phyloP scores from a whole-genome alignment of 139 green algal species.

The Closterium sp. region DNA sequence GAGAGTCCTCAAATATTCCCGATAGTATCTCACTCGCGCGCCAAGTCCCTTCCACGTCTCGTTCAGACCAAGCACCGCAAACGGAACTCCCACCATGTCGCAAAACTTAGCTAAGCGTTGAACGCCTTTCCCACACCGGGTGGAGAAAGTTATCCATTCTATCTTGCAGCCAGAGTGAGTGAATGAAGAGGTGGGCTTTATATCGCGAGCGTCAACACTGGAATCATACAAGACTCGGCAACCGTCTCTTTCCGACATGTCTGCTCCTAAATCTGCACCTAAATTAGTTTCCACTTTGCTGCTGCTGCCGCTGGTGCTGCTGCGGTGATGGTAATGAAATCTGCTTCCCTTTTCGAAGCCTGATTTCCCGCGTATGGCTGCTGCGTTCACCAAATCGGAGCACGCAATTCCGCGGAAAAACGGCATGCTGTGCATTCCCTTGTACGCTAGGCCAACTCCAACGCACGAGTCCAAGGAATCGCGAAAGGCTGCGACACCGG shows the following conservation, averaged over 20 bases:
- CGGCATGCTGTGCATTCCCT: background rate
- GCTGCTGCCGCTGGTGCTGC: background rate
- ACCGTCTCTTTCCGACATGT: background rate
- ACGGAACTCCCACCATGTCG: background rate
- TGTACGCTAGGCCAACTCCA: background rate
- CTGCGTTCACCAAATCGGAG: background rate
- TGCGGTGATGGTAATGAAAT: background rate
- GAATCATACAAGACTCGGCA: background rate
- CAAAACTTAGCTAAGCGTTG: background rate
- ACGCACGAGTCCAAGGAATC: background rate
- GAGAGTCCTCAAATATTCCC: background rate
- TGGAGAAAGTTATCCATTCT: background rate
- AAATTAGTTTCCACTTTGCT: background rate
- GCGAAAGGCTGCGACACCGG: background rate
- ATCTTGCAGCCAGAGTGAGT: background rate
- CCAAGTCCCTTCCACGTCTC: background rate
- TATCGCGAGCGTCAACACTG: background rate
- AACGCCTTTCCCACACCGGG: background rate
- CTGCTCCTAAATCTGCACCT: background rate
- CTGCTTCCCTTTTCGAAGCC: background rate
- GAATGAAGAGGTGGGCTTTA: background rate
- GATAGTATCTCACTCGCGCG: background rate
- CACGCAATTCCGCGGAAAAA: background rate
- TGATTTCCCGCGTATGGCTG: background rate
- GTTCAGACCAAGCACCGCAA: background rate